Percentiles rank a stretch among this genome's conserved stretches.
Evolutionary conservation across 1,284 basidiomycete species (phyloP).

Genomic region (Ustilago nuda): DNA sequence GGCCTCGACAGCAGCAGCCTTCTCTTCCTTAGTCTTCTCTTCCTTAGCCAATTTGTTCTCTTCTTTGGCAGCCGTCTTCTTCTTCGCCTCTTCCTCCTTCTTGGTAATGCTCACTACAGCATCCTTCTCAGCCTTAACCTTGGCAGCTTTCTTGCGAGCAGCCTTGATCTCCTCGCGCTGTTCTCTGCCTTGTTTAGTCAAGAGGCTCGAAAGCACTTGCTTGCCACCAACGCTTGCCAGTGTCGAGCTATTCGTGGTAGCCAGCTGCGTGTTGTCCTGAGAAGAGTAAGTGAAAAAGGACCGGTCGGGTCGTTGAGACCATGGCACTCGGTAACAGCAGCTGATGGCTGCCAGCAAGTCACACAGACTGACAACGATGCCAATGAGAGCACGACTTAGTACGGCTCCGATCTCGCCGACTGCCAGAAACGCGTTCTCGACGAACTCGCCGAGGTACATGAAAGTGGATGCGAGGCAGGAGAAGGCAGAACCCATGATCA

Average conservation of each 20-base stretch:
- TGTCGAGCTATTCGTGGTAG: not conserved
- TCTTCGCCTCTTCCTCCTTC: conserved; percentile 27
- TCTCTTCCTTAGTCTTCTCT: conserved; percentile 17
- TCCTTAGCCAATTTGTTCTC: conserved; percentile 21
- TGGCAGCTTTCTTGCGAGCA: conserved; percentile 51
- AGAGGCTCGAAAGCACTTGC: conserved; percentile 37
- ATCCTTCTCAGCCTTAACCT: conserved; percentile 22
- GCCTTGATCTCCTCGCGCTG: conserved; percentile 51
- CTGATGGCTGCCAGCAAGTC: conserved; percentile 58
- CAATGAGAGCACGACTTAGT: conserved; percentile 50
- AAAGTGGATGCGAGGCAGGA: conserved; percentile 53
- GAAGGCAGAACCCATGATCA: conserved; percentile 55
- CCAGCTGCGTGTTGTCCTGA: conserved; percentile 1
- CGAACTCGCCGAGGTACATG: conserved; percentile 52
- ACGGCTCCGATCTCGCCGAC: conserved; percentile 56
- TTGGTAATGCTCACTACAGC: conserved; percentile 20
- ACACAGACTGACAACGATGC: conserved; percentile 57
- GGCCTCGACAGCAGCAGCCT: conserved; percentile 12
- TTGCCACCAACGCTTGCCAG: conserved; percentile 33
- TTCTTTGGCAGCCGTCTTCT: conserved; percentile 10
- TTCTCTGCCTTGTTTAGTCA: conserved; percentile 38
- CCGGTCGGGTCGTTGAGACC: conserved; percentile 53
- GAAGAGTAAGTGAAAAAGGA: conserved; percentile 32
- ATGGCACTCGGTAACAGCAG: conserved; percentile 60
- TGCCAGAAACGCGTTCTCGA: conserved; percentile 49